Conservation (phyloP, 1,139 yeast species). For the Chernovozyma sophiae-reginae region DNA sequence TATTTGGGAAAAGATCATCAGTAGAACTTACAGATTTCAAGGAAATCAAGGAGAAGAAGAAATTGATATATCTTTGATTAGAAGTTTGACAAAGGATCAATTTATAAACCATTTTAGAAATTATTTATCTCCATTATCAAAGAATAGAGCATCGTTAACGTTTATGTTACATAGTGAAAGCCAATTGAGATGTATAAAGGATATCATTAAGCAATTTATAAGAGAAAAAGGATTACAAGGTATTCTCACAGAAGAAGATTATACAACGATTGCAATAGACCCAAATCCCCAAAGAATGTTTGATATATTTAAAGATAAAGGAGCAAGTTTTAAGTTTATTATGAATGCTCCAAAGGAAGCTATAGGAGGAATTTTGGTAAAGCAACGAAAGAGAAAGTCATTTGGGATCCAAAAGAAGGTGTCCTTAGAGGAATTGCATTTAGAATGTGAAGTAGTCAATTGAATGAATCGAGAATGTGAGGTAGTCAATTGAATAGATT, state of each 20-base stretch:
- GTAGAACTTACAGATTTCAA: slow-evolving; percentile 34
- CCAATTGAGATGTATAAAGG: neutral
- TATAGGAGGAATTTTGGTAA: neutral
- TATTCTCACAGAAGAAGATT: slow-evolving; percentile 1
- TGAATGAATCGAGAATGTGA: neutral
- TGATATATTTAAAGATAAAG: neutral
- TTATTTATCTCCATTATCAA: slow-evolving; percentile 35
- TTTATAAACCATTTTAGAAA: slow-evolving; percentile 29
- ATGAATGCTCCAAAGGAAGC: slow-evolving; percentile 1
- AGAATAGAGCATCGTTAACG: slow-evolving; percentile 22
- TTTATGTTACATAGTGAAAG: slow-evolving; percentile 6
- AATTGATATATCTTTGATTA: slow-evolving; percentile 24
- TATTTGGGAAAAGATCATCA: slow-evolving; percentile 47
- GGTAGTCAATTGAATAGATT: neutral
- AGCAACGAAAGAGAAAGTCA: neutral
- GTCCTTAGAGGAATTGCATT: slow-evolving; percentile 1
- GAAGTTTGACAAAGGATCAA: slow-evolving; percentile 19
- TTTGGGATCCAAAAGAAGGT: neutral
- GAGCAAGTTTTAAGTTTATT: slow-evolving; percentile 2
- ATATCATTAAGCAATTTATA: neutral
- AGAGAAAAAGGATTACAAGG: slow-evolving; percentile 1
- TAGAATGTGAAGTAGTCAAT: slow-evolving; percentile 1
- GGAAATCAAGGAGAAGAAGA: slow-evolving; percentile 30
- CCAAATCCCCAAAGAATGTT: neutral
- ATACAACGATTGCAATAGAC: neutral